phyloP scores from a whole-genome alignment of 805 yeast genomes.

The Spencermartinsiella europaea region DNA sequence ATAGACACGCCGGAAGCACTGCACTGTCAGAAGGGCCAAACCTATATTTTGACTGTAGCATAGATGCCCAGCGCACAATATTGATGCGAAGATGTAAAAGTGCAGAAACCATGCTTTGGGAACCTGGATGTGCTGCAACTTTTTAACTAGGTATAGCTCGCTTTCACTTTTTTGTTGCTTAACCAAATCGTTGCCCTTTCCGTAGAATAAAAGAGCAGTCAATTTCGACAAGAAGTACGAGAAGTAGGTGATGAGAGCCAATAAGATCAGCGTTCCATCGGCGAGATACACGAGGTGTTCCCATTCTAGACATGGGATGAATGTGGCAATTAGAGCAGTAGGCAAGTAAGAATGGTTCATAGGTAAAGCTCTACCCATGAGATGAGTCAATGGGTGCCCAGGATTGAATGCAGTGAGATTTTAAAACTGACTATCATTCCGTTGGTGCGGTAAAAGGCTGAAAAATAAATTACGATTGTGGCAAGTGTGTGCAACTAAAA shows the following conservation, averaged over 20 bases:
- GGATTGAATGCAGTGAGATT: no score
- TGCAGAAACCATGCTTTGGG: constrained; percentile 32
- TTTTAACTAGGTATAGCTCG: background rate
- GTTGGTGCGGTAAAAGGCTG: no score
- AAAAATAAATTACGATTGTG: no score
- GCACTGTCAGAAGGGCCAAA: constrained; percentile 31
- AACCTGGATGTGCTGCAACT: constrained; percentile 19
- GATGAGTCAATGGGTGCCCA: no score
- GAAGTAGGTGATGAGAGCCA: background rate
- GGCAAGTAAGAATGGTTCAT: no score
- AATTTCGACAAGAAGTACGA: constrained; percentile 1
- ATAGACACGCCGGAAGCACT: constrained; percentile 43
- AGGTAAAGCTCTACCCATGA: no score
- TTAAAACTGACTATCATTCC: no score
- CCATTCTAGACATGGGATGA: background rate
- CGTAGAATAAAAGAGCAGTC: constrained; percentile 25
- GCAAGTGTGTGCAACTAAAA: no score
- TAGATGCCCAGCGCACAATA: background rate
- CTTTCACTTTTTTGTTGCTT: background rate
- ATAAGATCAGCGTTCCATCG: background rate
- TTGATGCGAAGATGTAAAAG: constrained; percentile 26
- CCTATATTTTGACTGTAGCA: background rate
- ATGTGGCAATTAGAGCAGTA: background rate
- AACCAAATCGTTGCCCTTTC: constrained; percentile 21
- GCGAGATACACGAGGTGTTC: background rate